Evolutionary conservation across 345 rosid species (phyloP), one percentile per base, ranked within the genome.

Genomic region (Cardamine resedifolia): DNA sequence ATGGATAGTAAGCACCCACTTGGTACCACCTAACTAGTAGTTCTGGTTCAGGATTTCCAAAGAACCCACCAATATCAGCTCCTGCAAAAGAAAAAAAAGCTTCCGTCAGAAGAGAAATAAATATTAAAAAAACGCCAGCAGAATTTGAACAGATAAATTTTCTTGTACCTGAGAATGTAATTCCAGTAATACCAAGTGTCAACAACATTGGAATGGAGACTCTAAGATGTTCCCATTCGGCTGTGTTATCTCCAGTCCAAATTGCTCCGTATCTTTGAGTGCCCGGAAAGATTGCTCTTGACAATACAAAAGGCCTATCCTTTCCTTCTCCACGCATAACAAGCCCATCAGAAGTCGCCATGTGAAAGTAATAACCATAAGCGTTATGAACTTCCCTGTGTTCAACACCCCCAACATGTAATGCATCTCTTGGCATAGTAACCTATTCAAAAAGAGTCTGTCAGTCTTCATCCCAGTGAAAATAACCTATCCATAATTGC

Each of bases 331-430:
- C 99, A 66, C 99, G 96, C 86, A 84, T 90, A 31, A 90, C 48
- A 73, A 96, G 96, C n/a, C 98, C 99, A 76, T 88, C 88, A 34
- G 99, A 79, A 72, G 99, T 96, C 49, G 92, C 99, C 99, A 92
- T 92, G 79, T 92, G 99, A 85, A 88, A 92, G 84, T 83, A 96
- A 79, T 82, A 87, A 12, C 99, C 99, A 71, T 90, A 86, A 21
- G 95, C 90, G 80, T 96, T 96, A 72, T 96, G 99, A 71, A 96
- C 76, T 79, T 96, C 99, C 53, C 99, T 80, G 73, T 92, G 96
- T 78, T 96, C 99, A 38, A 85, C 77, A 67, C 87, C 86, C 30
- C 90, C 97, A 80, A 80, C 68, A 78, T 96, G 99, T 66, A 96
- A 81, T 76, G 87, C 89, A 84, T 96, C 99, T 77, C 99, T 88